These are phyloP conservation scores for Umbelopsis sp. DNA, from an alignment of 371 early-diverging fungal species.

Conservation along the genomic window DNA sequence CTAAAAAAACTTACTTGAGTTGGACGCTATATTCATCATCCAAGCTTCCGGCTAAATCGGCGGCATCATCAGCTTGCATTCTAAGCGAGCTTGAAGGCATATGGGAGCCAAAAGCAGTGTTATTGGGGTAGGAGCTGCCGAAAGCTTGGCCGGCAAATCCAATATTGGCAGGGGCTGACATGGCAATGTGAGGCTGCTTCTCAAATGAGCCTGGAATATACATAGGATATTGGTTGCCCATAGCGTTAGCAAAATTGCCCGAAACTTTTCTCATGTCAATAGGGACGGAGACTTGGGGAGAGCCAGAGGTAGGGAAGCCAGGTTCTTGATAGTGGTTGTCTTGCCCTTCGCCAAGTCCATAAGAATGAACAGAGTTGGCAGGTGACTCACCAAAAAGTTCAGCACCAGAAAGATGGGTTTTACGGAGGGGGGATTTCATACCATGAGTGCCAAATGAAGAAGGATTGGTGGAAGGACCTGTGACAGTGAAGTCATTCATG, in stretches of 20 bases:
- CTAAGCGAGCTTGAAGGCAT: constrained; percentile 2
- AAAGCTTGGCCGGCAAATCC: constrained; percentile 28
- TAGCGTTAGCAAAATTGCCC: constrained; percentile 8
- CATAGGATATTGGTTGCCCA: background rate
- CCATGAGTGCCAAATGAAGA: constrained; percentile 12
- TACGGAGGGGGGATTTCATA: constrained; percentile 7
- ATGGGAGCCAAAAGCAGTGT: constrained; percentile 5
- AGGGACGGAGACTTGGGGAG: constrained; percentile 11
- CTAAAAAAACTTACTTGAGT: constrained; percentile 36
- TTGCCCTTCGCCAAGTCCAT: constrained; percentile 4
- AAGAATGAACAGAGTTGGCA: constrained; percentile 5
- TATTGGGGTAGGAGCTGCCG: background rate
- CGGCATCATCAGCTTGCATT: constrained; percentile 7
- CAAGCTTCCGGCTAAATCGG: constrained; percentile 32
- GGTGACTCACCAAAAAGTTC: constrained; percentile 15
- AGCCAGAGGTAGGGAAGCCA: background rate
- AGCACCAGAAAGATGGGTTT: constrained; percentile 6
- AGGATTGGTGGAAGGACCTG: constrained; percentile 11
- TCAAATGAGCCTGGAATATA: constrained; percentile 18
- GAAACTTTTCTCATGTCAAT: constrained; percentile 14
- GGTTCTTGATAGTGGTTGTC: background rate
- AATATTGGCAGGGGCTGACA: constrained; percentile 53
- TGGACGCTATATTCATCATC: constrained; percentile 48
- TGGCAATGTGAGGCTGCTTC: constrained; percentile 27
- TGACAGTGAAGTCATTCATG: constrained; percentile 15